phyloP scores from a whole-genome alignment of 176 grass and related monocot genomes.

The Melocanna baccifera region DNA sequence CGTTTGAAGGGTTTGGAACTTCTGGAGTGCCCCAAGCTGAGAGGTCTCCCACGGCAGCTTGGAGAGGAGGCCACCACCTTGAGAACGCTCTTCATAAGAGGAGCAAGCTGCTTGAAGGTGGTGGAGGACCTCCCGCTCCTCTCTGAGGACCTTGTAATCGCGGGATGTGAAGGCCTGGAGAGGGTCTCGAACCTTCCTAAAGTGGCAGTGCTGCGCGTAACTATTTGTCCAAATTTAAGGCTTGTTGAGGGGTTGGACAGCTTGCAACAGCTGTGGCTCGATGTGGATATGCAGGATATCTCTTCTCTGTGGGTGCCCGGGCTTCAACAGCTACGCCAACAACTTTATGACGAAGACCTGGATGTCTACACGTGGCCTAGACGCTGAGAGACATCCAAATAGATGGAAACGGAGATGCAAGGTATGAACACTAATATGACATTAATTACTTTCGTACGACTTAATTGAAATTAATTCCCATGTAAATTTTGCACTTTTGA shows the following conservation, averaged over 20 bases:
- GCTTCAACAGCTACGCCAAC: no score
- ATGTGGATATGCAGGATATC: not conserved
- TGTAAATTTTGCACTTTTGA: no score
- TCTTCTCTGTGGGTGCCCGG: no score
- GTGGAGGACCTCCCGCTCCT: constrained; percentile 14
- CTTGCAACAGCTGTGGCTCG: not conserved
- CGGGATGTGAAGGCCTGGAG: not conserved
- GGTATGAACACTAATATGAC: no score
- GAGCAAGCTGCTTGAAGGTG: not conserved
- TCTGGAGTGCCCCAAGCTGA: not conserved
- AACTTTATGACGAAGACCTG: no score
- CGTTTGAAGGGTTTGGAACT: not conserved
- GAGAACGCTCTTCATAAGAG: not conserved
- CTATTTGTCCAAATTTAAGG: not conserved
- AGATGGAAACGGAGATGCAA: no score
- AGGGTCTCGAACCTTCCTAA: constrained; percentile 20
- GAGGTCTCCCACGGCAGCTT: constrained; percentile 5
- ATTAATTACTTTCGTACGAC: no score
- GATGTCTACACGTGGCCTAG: not conserved
- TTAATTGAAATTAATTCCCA: no score
- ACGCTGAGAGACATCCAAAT: no score
- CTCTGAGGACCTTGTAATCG: fast-evolving
- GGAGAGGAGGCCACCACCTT: not conserved
- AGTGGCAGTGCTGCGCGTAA: not conserved
- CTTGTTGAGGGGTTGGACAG: not conserved